Evolutionary conservation across 1,284 basidiomycete genomes (phyloP).

Genomic region (Kwoniella shivajii): DNA sequence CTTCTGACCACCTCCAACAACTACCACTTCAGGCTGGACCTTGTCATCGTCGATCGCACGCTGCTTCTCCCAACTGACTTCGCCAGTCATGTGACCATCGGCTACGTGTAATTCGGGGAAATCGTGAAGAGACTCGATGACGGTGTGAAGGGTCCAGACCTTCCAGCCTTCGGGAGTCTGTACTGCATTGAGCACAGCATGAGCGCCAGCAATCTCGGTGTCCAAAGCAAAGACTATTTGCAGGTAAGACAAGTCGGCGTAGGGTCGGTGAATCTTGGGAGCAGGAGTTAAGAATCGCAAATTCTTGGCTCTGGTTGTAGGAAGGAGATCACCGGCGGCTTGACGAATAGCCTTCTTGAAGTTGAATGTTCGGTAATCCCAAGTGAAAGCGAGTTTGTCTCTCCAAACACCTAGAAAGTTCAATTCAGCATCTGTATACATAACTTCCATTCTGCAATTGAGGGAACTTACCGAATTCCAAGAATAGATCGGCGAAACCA

Average conservation of each 20-base stretch:
- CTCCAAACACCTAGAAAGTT: constrained; percentile 30
- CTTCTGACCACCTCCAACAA: constrained; percentile 55
- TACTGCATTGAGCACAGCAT: constrained; percentile 62
- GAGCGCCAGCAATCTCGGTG: constrained; percentile 57
- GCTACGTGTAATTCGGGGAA: constrained; percentile 52
- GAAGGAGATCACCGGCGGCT: constrained; percentile 31
- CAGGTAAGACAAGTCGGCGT: constrained; percentile 63
- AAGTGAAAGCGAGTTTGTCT: constrained; percentile 54
- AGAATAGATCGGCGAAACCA: constrained; percentile 29
- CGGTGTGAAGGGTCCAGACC: constrained; percentile 61
- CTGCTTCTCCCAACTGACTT: constrained; percentile 19
- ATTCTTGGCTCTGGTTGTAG: constrained; percentile 32
- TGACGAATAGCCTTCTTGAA: constrained; percentile 53
- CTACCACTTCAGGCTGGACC: constrained; percentile 57
- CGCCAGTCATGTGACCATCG: constrained; percentile 36
- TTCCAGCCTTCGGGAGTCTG: constrained; percentile 59
- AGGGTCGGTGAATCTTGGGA: constrained; percentile 56
- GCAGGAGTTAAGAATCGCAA: constrained; percentile 54
- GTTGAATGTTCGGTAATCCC: constrained; percentile 67
- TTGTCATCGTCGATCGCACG: constrained; percentile 45
- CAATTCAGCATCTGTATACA: not conserved
- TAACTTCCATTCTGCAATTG: not conserved
- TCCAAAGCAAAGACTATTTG: constrained; percentile 61
- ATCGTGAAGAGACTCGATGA: constrained; percentile 60
- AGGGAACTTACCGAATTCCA: constrained; percentile 32